Conservation (phyloP, 495 filamentous ascomycete genomes). For the Aspergillus haitiensis region DNA sequence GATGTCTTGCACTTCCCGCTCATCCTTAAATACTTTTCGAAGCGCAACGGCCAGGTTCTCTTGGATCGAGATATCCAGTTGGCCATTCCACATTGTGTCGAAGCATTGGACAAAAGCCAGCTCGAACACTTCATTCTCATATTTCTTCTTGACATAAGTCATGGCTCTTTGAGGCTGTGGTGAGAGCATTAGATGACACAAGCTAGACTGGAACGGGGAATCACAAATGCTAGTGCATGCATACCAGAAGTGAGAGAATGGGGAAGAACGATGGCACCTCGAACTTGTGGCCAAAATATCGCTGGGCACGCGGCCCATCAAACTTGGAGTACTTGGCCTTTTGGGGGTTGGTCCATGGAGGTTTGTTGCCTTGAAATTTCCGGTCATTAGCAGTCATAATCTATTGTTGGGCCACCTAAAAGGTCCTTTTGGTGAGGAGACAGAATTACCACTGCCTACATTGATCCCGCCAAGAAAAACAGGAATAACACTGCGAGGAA, state of each 20-base stretch:
- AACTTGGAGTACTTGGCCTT: conserved; percentile 59
- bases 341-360: conserved; percentile 67
- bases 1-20: conserved; percentile 50
- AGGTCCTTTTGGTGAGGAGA: not conserved
- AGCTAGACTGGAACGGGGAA: not conserved
- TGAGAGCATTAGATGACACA: too few species aligned
- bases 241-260: conserved; percentile 48
- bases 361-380: conserved; percentile 59
- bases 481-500: conserved; percentile 56
- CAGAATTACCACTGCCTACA: conserved; percentile 53
- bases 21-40: conserved; percentile 34
- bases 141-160: conserved; percentile 59
- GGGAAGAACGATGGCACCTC: conserved; percentile 53
- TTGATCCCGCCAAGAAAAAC: conserved; percentile 76
- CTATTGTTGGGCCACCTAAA: not conserved
- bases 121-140: conserved; percentile 43
- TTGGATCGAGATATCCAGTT: conserved; percentile 50
- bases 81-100: conserved; percentile 47
- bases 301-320: conserved; percentile 56
- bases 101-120: conserved; percentile 47
- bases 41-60: conserved; percentile 38
- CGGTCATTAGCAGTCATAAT: not conserved
- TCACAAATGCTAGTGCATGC: not conserved
- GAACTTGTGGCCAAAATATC: conserved; percentile 51
- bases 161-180: conserved; percentile 62